Evolutionary conservation across 2,329 filamentous ascomycete genomes (phyloP).

Genomic region (Lecanicillium sp.): DNA sequence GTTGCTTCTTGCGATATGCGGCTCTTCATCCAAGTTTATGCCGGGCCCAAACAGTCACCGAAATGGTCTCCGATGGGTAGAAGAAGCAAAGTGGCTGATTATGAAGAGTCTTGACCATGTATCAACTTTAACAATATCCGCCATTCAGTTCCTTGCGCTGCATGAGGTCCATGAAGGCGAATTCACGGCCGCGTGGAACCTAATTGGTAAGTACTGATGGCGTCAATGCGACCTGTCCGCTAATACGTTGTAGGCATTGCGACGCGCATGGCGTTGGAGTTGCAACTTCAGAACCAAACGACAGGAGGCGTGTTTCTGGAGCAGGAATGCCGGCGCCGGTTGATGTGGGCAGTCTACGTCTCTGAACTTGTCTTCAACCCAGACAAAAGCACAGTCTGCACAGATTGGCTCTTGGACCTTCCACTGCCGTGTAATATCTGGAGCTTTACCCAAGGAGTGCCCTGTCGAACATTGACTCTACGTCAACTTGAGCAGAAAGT

Average conservation of each 20-base stretch:
- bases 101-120: neutral
- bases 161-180: neutral
- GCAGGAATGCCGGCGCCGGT: slow-evolving; percentile 1
- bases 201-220: neutral
- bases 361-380: neutral
- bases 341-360: slow-evolving; percentile 1
- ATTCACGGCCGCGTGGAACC: neutral
- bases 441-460: slow-evolving; percentile 1
- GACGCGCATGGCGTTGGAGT: neutral
- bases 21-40: slow-evolving; percentile 1
- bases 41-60: neutral
- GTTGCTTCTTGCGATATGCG: neutral
- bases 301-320: neutral
- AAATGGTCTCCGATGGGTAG: neutral
- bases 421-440: slow-evolving; percentile 1
- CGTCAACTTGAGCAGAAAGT: neutral
- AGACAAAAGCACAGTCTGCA: neutral
- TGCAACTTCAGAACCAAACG: neutral
- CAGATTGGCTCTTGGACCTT: neutral
- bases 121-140: neutral
- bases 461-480: neutral
- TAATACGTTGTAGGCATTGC: neutral
- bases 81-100: slow-evolving; percentile 1
- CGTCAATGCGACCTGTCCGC: neutral
- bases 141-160: neutral